Evolutionary conservation across 495 filamentous ascomycete genomes (phyloP), one percentile per base, ranked within the genome.

Genomic region (Lophiotrema nucula): DNA sequence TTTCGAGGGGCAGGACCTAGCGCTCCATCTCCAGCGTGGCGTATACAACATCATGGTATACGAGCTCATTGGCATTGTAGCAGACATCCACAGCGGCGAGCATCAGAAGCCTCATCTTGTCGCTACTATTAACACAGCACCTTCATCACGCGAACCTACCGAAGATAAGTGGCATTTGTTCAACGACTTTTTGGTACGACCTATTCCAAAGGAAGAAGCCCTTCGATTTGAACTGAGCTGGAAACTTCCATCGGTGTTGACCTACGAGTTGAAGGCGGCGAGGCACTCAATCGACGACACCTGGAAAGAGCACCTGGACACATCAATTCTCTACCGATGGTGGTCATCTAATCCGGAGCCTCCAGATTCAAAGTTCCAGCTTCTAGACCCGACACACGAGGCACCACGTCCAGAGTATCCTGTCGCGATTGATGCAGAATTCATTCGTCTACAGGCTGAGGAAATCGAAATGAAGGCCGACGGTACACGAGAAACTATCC

Each of bases 381-480:
- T 81, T n/a, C 81, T 97, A 11, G 78, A 79, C 13, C 77, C 76
- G 8, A 69, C 80, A 26, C 73, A 72, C 0, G 92, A 96, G 69
- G 78, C 77, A 5, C 93, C 88, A 5, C 74, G 76, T 2, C 74
- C 80, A 4, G 83, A 85, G 15, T 90, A 84, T 0, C 84, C 90
- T 16, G 82, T 96, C 44, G 95, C 90, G 3, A 83, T 99, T 13
- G 93, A 99, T 68, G 92, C 93, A 0, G 93, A 99, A 72, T 97
- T 97, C 51, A 93, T 99, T 12, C 83, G 87, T 44, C 79, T 97
- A 10, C 87, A 92, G 64, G 85, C 91, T 58, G 88, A 91, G 46
- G 92, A 96, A 73, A 91, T 95, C 48, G 88, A 95, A 58, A 87
- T 97, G 68, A 92, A 93, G 69, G 88, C 90, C 11, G 90, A 96